These are phyloP conservation scores for Tricholoma furcatifolium DNA, from an alignment of 768 basidiomycete genomes.

Conservation along the genomic window DNA sequence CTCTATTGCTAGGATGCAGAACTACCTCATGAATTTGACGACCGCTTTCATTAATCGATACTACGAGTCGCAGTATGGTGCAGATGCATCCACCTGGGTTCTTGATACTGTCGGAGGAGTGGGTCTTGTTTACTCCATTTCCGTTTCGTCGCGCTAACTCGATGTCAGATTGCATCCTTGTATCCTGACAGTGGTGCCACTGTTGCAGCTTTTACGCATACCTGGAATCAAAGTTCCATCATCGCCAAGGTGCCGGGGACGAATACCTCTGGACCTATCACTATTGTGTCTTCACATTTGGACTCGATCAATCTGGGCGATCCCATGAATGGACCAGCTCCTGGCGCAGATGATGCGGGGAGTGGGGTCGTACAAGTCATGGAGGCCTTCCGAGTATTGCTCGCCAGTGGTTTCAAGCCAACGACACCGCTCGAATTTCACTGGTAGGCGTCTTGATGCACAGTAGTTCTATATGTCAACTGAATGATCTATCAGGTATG, in stretches of 20 bases:
- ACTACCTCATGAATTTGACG: slow-evolving; percentile 29
- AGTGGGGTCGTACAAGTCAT: slow-evolving; percentile 45
- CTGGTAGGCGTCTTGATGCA: slow-evolving; percentile 33
- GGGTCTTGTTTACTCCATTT: background rate
- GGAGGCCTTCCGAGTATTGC: slow-evolving; percentile 40
- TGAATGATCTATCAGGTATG: slow-evolving; percentile 18
- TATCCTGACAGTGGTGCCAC: slow-evolving; percentile 24
- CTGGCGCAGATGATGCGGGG: slow-evolving; percentile 39
- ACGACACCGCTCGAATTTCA: slow-evolving; percentile 45
- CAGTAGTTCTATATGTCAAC: background rate
- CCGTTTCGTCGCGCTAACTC: background rate
- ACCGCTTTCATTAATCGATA: slow-evolving; percentile 33
- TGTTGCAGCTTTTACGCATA: slow-evolving; percentile 16
- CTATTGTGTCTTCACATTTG: slow-evolving; percentile 28
- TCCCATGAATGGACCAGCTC: slow-evolving; percentile 25
- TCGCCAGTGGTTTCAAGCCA: slow-evolving; percentile 41
- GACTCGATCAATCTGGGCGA: slow-evolving; percentile 27
- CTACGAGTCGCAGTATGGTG: slow-evolving; percentile 29
- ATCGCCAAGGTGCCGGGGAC: slow-evolving; percentile 21
- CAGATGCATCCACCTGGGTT: slow-evolving; percentile 31
- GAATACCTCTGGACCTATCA: slow-evolving; percentile 14
- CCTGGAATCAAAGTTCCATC: slow-evolving; percentile 18
- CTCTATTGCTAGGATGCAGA: slow-evolving; percentile 26
- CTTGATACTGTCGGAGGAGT: slow-evolving; percentile 24
- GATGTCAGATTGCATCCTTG: slow-evolving; percentile 18